A percentile compares a stretch with the other conserved stretches of the same genome.
These are phyloP conservation scores for Lepidium campestre DNA, from an alignment of 441 rosid genomes.

Conservation along the genomic window DNA sequence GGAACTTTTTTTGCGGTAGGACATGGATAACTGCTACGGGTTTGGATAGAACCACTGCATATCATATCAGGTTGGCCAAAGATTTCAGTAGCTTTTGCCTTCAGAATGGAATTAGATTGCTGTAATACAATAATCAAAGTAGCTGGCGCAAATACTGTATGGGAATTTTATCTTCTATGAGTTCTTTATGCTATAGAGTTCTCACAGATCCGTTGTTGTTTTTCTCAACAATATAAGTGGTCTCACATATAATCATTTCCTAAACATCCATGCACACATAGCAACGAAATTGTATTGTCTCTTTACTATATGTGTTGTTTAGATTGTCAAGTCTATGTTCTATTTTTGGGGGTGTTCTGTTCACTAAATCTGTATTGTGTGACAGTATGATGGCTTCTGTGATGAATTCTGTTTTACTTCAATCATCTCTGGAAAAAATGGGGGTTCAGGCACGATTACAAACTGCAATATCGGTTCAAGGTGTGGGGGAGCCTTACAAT, in stretches of 20 bases:
- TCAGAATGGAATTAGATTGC: background rate
- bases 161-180: background rate
- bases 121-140: background rate
- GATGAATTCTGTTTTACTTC: slow-evolving; percentile 87
- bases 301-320: background rate
- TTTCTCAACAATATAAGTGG: background rate
- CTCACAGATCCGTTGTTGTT: background rate
- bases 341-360: slow-evolving; percentile 3
- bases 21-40: slow-evolving; percentile 76
- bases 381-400: slow-evolving; percentile 93
- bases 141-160: background rate
- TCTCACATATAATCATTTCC: background rate
- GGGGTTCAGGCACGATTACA: slow-evolving; percentile 80
- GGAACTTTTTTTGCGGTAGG: slow-evolving; percentile 80
- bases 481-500: slow-evolving; percentile 77
- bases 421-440: slow-evolving; percentile 76
- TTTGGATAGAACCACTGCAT: slow-evolving; percentile 74
- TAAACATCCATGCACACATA: background rate
- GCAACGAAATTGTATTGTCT: background rate
- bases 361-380: slow-evolving; percentile 13
- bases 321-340: background rate
- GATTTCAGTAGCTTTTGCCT: background rate
- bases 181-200: background rate
- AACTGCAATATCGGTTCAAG: slow-evolving; percentile 62
- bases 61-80: slow-evolving; percentile 69